Evolutionary conservation across 2,329 filamentous ascomycete species (phyloP).

Genomic region (Hypoxylon sp.): DNA sequence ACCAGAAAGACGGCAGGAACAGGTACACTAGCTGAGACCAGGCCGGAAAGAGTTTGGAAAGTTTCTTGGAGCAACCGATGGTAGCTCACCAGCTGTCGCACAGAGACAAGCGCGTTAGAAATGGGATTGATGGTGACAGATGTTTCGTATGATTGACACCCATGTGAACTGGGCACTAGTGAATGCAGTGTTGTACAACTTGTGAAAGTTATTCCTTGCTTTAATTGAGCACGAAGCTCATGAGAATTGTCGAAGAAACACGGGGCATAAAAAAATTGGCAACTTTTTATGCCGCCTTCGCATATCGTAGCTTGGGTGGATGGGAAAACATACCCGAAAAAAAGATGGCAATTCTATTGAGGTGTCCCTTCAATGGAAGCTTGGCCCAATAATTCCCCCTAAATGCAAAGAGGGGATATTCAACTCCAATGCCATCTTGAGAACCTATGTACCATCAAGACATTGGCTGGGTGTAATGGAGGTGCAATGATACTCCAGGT

Average conservation of each 20-base stretch:
- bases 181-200: conserved; percentile 41
- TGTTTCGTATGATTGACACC: conserved; percentile 46
- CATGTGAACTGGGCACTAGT: conserved; percentile 43
- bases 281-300: conserved; percentile 23
- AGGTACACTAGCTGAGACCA: conserved; percentile 45
- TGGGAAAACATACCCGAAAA: conserved; percentile 36
- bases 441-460: conserved; percentile 13
- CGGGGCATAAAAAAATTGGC: conserved; percentile 40
- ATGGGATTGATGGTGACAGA: conserved; percentile 43
- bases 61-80: conserved; percentile 39
- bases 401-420: conserved; percentile 35
- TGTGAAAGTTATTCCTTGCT: conserved; percentile 33
- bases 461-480: conserved; percentile 39
- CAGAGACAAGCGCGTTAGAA: conserved; percentile 42
- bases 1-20: conserved; percentile 47
- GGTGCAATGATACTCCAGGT: conserved; percentile 40
- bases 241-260: conserved; percentile 35
- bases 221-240: conserved; percentile 29
- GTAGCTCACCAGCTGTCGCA: conserved; percentile 41
- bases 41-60: conserved; percentile 44
- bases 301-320: conserved; percentile 36
- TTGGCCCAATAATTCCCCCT: conserved; percentile 41
- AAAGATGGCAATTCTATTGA: conserved; percentile 42
- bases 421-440: conserved; percentile 32
- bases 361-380: conserved; percentile 18